Conservation (phyloP, 495 filamentous ascomycete species). For the Hyaloscypha variabilis region DNA sequence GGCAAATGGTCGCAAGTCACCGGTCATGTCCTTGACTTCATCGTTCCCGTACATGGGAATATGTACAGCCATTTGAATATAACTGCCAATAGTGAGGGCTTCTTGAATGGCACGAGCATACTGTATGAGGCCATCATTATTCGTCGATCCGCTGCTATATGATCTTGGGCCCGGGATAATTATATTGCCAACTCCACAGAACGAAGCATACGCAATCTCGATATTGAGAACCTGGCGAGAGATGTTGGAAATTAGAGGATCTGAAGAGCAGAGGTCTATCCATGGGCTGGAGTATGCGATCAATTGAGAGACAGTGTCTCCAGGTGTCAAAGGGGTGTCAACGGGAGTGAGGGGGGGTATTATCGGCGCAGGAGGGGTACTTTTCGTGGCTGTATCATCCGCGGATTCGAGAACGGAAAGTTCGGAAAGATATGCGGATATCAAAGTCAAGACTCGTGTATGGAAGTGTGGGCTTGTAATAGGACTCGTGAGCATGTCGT, state of each 20-base stretch:
- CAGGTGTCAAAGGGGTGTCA: constrained; percentile 76
- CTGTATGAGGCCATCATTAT: constrained; percentile 51
- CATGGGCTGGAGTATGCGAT: constrained; percentile 78
- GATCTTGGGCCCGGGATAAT: constrained; percentile 74
- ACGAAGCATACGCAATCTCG: constrained; percentile 92
- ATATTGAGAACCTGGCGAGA: constrained; percentile 87
- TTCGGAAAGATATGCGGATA: constrained; percentile 58
- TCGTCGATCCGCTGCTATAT: constrained; percentile 42
- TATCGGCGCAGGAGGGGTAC: constrained; percentile 48
- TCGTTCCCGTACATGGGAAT: constrained; percentile 75
- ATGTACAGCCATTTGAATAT: constrained; percentile 79
- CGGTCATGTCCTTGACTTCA: constrained; percentile 50
- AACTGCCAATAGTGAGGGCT: constrained; percentile 68
- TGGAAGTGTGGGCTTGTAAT: constrained; percentile 87
- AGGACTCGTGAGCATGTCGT: constrained; percentile 88
- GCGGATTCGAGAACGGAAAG: constrained; percentile 30
- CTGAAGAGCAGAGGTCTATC: constrained; percentile 86
- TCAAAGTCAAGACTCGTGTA: constrained; percentile 66
- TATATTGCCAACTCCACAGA: constrained; percentile 85
- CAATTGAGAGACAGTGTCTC: constrained; percentile 68
- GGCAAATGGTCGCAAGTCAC: constrained; percentile 60
- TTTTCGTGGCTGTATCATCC: constrained; percentile 32
- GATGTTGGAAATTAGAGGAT: constrained; percentile 78
- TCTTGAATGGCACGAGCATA: constrained; percentile 88
- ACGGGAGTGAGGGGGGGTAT: constrained; percentile 70